These are phyloP conservation scores for Colletotrichum scovillei DNA, from an alignment of 2,329 filamentous ascomycete genomes.

Conservation along the genomic window DNA sequence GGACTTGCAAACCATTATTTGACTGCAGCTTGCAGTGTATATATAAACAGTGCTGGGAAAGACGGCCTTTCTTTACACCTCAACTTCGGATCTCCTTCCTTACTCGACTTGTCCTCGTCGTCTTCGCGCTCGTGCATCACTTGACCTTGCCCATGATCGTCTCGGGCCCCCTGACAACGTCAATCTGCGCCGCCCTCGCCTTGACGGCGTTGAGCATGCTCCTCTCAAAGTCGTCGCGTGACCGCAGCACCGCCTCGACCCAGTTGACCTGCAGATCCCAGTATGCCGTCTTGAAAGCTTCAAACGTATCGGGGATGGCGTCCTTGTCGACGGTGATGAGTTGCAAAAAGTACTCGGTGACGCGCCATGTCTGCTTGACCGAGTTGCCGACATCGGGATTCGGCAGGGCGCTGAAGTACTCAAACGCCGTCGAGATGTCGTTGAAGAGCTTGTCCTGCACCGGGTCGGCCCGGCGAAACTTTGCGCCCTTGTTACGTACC, in stretches of 20 bases:
- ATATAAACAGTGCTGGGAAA: not conserved
- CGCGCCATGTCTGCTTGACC: conserved; percentile 93
- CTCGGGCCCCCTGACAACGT: conserved; percentile 82
- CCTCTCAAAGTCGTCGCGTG: conserved; percentile 93
- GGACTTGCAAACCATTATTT: not conserved
- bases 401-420: conserved; percentile 82
- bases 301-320: conserved; percentile 81
- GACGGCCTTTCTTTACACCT: no score
- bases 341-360: conserved; percentile 84
- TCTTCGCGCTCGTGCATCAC: conserved; percentile 49
- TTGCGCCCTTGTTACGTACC: conserved; percentile 90
- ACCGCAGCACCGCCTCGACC: conserved; percentile 91
- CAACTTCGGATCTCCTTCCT: no score
- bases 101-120: no score
- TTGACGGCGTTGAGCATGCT: conserved; percentile 91
- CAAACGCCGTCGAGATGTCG: conserved; percentile 90
- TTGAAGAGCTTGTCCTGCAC: conserved; percentile 95
- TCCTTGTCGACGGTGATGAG: conserved; percentile 83
- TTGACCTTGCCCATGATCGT: conserved; percentile 97
- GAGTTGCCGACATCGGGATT: conserved; percentile 75
- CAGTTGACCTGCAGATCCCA: conserved; percentile 96
- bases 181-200: conserved; percentile 85
- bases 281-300: conserved; percentile 84
- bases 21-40: not conserved
- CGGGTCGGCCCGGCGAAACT: conserved; percentile 87